These are phyloP conservation scores for Chalaropsis thielavioides DNA, from an alignment of 2,329 filamentous ascomycete genomes.

Conservation along the genomic window DNA sequence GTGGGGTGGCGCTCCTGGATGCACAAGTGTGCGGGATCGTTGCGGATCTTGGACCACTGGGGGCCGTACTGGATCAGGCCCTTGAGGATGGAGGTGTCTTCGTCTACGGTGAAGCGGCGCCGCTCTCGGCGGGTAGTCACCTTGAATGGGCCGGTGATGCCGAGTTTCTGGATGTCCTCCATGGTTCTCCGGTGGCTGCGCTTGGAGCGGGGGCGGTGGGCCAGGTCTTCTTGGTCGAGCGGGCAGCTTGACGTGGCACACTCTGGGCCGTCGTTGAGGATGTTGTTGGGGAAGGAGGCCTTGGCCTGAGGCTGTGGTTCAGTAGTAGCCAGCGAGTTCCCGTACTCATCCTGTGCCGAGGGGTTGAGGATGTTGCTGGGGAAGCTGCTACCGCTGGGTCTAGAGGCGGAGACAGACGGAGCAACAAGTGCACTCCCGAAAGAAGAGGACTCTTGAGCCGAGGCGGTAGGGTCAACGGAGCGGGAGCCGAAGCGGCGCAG, in stretches of 20 bases:
- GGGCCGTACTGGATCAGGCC: slow-evolving; percentile 47
- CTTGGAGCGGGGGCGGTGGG: slow-evolving; percentile 31
- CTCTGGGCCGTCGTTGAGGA: slow-evolving; percentile 22
- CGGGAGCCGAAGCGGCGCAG: slow-evolving; percentile 19
- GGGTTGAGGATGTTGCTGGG: slow-evolving; percentile 14
- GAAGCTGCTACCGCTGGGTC: background rate
- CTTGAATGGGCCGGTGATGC: slow-evolving; percentile 48
- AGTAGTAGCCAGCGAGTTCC: background rate
- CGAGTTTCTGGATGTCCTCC: slow-evolving; percentile 41
- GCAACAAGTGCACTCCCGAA: background rate
- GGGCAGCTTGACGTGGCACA: slow-evolving; percentile 17
- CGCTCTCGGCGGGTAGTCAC: slow-evolving; percentile 46
- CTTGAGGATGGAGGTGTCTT: slow-evolving; percentile 47
- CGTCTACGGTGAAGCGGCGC: slow-evolving; percentile 46
- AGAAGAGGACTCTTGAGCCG: background rate
- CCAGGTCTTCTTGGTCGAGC: slow-evolving; percentile 25
- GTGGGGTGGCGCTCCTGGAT: slow-evolving; percentile 42
- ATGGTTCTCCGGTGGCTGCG: slow-evolving; percentile 41
- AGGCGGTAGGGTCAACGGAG: background rate
- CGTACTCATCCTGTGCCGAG: slow-evolving; percentile 6
- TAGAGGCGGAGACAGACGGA: background rate
- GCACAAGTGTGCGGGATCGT: slow-evolving; percentile 44
- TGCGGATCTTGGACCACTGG: slow-evolving; percentile 51
- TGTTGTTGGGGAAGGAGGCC: slow-evolving; percentile 11
- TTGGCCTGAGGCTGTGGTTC: slow-evolving; percentile 5